These are phyloP conservation scores for Trebouxia sp. DNA, from an alignment of 139 green algal species.

Conservation along the genomic window DNA sequence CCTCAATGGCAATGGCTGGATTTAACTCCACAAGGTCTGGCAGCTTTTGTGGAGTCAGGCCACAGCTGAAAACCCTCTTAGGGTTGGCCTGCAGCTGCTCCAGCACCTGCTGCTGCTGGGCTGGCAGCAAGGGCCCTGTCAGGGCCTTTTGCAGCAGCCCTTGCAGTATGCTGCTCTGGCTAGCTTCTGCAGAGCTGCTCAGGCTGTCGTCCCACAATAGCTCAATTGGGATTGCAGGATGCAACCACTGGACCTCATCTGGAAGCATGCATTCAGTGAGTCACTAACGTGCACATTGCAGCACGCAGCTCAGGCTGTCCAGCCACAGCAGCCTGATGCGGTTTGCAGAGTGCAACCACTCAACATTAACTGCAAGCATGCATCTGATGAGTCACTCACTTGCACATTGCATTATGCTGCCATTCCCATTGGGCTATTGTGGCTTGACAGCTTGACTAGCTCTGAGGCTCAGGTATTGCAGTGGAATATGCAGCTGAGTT, in stretches of 20 bases:
- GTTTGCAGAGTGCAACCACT: too few species aligned
- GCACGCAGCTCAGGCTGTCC: too few species aligned
- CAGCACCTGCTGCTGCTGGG: conserved; percentile 29
- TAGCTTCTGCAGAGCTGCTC: conserved; percentile 26
- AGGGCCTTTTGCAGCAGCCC: conserved; percentile 52
- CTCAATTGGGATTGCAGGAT: conserved; percentile 40
- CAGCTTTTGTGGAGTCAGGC: conserved; percentile 47
- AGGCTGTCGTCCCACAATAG: conserved; percentile 66
- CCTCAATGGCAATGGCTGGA: conserved; percentile 65
- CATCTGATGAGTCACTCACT: too few species aligned
- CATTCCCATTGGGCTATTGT: too few species aligned
- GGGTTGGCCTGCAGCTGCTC: conserved; percentile 21
- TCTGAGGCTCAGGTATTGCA: too few species aligned
- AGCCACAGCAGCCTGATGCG: too few species aligned
- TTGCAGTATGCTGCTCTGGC: conserved; percentile 55
- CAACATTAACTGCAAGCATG: too few species aligned
- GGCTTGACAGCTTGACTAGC: too few species aligned
- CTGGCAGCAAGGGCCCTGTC: conserved; percentile 25
- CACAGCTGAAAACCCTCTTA: conserved; percentile 37
- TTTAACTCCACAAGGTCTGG: conserved; percentile 74
- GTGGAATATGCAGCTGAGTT: too few species aligned
- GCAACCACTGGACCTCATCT: conserved; percentile 60
- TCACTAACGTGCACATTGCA: too few species aligned
- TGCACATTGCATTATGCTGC: too few species aligned
- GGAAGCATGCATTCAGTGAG: too few species aligned